These are phyloP conservation scores for Phialemonium atrogriseum DNA, from an alignment of 2,329 filamentous ascomycete species.

Conservation along the genomic window DNA sequence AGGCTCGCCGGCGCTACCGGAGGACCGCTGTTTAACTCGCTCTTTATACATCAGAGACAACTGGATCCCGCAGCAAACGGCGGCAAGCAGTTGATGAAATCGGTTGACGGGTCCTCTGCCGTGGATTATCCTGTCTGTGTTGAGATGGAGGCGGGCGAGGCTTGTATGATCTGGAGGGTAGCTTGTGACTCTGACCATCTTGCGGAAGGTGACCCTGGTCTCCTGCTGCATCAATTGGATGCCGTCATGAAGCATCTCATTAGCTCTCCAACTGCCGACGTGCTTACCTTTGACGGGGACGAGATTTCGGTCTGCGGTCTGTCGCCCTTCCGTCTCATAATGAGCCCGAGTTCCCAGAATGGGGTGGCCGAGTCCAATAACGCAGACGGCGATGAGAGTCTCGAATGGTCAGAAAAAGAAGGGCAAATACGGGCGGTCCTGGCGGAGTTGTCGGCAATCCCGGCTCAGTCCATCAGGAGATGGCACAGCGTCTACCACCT, in stretches of 20 bases:
- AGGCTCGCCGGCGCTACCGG: conserved; percentile 29
- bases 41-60: conserved; percentile 46
- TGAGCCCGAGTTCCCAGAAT: too few relatives aligned
- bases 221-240: conserved; percentile 53
- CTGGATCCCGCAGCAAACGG: conserved; percentile 3
- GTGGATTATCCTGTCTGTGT: conserved; percentile 78
- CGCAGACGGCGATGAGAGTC: conserved; percentile 1
- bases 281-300: conserved; percentile 44
- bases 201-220: conserved; percentile 31
- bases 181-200: conserved; percentile 57
- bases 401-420: conserved; percentile 26
- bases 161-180: conserved; percentile 58
- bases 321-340: conserved; percentile 26
- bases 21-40: conserved; percentile 40
- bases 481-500: conserved; percentile 69
- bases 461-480: conserved; percentile 47
- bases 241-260: conserved; percentile 49
- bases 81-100: conserved; percentile 43
- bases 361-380: too few relatives aligned
- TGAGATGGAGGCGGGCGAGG: conserved; percentile 60
- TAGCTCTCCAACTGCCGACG: conserved; percentile 32
- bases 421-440: conserved; percentile 37
- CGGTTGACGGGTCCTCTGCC: conserved; percentile 54
- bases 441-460: conserved; percentile 51
- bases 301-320: conserved; percentile 59